Percentiles rank a stretch among this genome's conserved stretches.
Conservation (phyloP, 495 filamentous ascomycete species). For the Annulohypoxylon stygium region DNA sequence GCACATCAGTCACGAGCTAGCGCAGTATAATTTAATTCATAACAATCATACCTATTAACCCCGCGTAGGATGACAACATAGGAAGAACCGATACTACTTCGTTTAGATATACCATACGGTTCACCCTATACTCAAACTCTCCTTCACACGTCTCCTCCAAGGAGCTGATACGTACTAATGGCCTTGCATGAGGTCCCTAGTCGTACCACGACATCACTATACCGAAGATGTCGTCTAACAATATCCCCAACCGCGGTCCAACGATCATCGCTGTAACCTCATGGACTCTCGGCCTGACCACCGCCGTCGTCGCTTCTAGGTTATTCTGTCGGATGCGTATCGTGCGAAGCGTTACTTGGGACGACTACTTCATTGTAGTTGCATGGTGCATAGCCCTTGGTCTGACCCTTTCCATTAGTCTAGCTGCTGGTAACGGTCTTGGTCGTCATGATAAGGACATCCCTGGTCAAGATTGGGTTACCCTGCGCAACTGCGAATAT, state of each 20-base stretch:
- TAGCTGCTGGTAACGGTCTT: slow-evolving; percentile 76
- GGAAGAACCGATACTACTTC: slow-evolving; percentile 25
- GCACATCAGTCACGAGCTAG: slow-evolving; percentile 13
- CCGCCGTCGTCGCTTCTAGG: slow-evolving; percentile 77
- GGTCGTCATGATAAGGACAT: slow-evolving; percentile 81
- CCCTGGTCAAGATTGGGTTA: slow-evolving; percentile 55
- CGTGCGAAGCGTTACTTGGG: slow-evolving; percentile 73
- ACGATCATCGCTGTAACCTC: slow-evolving; percentile 81
- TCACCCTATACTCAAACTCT: slow-evolving; percentile 21
- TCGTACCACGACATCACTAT: slow-evolving; percentile 43
- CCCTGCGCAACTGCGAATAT: slow-evolving; percentile 79
- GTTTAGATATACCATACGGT: slow-evolving; percentile 31
- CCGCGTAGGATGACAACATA: slow-evolving; percentile 30
- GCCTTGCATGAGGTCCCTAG: slow-evolving; percentile 39
- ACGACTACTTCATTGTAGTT: slow-evolving; percentile 87
- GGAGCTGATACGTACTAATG: slow-evolving; percentile 44
- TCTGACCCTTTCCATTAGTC: slow-evolving; percentile 81
- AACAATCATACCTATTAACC: slow-evolving; percentile 5
- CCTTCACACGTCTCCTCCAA: slow-evolving; percentile 18
- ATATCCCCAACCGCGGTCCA: slow-evolving; percentile 69
- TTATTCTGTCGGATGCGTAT: slow-evolving; percentile 80
- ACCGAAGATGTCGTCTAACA: slow-evolving; percentile 38
- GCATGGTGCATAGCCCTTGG: slow-evolving; percentile 88
- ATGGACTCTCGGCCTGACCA: slow-evolving; percentile 73
- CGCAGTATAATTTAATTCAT: slow-evolving; percentile 27